Evolutionary conservation across 1,284 basidiomycete genomes (phyloP), one percentile per base, ranked within the genome.

Genomic region (Ustilago trichophora): DNA sequence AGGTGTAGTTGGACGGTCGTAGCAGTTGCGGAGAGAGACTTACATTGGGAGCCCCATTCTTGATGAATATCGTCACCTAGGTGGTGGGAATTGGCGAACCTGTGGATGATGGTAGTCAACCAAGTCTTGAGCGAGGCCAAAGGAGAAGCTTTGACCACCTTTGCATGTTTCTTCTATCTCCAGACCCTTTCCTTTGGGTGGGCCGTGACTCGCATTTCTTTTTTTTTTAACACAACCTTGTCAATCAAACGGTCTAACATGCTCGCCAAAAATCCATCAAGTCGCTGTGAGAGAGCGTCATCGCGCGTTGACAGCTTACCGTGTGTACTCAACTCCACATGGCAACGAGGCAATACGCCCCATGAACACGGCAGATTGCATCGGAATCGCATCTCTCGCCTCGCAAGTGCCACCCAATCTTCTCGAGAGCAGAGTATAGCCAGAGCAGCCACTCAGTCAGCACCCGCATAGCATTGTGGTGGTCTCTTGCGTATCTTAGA

Each of bases 41-140:
- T 33, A 63, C 59, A 69, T 64, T 25, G 66, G 66, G 18, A 63
- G 59, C 9, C 66, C 66, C 66, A 69, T 69, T n/a, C 0, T 41
- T 58, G 43, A 21, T 4, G 12, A 25, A 22, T 33, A 26, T 29
- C 25, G 13, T 21, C n/a, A n/a, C n/a, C n/a, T n/a, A n/a, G n/a
- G n/a, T n/a, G n/a, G n/a, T n/a, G n/a, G n/a, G n/a, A n/a, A n/a
- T n/a, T n/a, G n/a, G n/a, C n/a, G n/a, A n/a, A n/a, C n/a, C n/a
- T n/a, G n/a, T n/a, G n/a, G n/a, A n/a, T n/a, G n/a, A 22, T 35
- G 15, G 32, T 16, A 43, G 31, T 13, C 7, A 37, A 18, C n/a
- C n/a, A n/a, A n/a, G 37, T 7, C 12, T 21, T 21, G 41, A 15
- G 29, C 9, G 42, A 43, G 13, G 27, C n/a, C n/a, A n/a, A 12